Conservation (phyloP, 2,329 filamentous ascomycete genomes). For the Davidsoniella virescens region DNA sequence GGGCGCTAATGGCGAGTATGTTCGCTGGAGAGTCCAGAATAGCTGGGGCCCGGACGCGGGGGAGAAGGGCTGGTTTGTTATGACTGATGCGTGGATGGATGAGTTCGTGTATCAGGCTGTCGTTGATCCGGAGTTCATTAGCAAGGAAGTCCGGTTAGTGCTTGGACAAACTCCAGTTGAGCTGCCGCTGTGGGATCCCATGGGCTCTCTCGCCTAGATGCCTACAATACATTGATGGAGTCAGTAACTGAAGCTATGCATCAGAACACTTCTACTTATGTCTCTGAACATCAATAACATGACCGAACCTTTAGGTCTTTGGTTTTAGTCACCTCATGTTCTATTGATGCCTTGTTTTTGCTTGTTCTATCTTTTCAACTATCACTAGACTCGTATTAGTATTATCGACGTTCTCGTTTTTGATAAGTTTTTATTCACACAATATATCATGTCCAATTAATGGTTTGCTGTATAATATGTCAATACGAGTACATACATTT, state of each 20-base stretch:
- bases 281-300: too few relatives aligned
- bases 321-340: too few relatives aligned
- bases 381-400: too few relatives aligned
- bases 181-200: conserved; percentile 64
- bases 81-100: conserved; percentile 68
- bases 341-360: too few relatives aligned
- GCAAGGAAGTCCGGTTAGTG: conserved; percentile 51
- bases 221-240: too few relatives aligned
- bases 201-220: conserved; percentile 51
- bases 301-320: too few relatives aligned
- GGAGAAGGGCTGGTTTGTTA: conserved; percentile 73
- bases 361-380: background rate
- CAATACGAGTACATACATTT: too few relatives aligned
- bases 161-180: conserved; percentile 54
- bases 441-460: too few relatives aligned
- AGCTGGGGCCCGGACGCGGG: conserved; percentile 59
- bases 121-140: conserved; percentile 54
- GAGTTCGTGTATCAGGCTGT: conserved; percentile 78
- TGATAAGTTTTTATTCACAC: too few relatives aligned
- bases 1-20: conserved; percentile 43
- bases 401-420: conserved; percentile 30
- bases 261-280: too few relatives aligned
- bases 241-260: too few relatives aligned
- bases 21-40: conserved; percentile 79
- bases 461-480: too few relatives aligned